These are phyloP conservation scores for barley (Hordeum vulgare) DNA, from an alignment of 176 grass and related monocot genomes.

Conservation along the genomic window MorexV3_pseudomolecules_assembly NC_058519.1:341152669-341153168, in stretches of 20 bases:
- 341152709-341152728: not conserved
- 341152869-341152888: not conserved
- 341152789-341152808: not conserved
- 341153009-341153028: slow-evolving; percentile 59
- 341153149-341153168: slow-evolving; percentile 82
- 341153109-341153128: slow-evolving; percentile 64
- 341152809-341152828: not conserved
- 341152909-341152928: not conserved
- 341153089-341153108: slow-evolving; percentile 52
- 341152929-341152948: slow-evolving; percentile 19
- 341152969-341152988: slow-evolving; percentile 71
- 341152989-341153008: slow-evolving; percentile 47
- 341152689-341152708: not conserved
- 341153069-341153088: slow-evolving; percentile 60
- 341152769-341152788: not conserved
- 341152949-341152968: slow-evolving; percentile 71
- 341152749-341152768: slow-evolving; percentile 1
- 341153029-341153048: slow-evolving; percentile 64
- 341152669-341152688: not conserved
- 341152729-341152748: not conserved
- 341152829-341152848: not conserved
- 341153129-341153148: slow-evolving; percentile 81
- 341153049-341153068: slow-evolving; percentile 52
- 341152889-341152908: not conserved
- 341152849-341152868: not conserved